Conservation (phyloP, 768 basidiomycete genomes). For the Russula brevipes region DNA sequence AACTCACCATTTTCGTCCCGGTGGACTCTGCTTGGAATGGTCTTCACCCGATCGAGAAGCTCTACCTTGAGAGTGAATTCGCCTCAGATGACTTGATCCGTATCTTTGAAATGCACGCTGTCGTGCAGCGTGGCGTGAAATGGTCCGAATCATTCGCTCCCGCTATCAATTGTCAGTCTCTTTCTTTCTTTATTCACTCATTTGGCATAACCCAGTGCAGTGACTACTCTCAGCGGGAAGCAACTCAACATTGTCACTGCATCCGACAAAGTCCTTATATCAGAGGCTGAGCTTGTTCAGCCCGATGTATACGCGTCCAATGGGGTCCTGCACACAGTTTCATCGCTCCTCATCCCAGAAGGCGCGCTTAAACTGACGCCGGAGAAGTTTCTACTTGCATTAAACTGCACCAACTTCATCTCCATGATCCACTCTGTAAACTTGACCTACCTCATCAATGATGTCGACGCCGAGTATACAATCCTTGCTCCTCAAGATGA, state of each 20-base stretch:
- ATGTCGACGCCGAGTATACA: constrained; percentile 65
- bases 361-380: constrained; percentile 77
- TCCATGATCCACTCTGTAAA: constrained; percentile 80
- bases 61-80: constrained; percentile 86
- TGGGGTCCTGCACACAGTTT: constrained; percentile 89
- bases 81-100: constrained; percentile 72
- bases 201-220: constrained; percentile 37
- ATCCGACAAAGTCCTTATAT: constrained; percentile 50
- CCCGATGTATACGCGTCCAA: constrained; percentile 91
- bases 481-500: constrained; percentile 92
- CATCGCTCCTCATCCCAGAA: constrained; percentile 72
- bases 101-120: constrained; percentile 76
- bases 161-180: constrained; percentile 48
- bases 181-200: neutral
- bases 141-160: constrained; percentile 62
- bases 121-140: constrained; percentile 50
- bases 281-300: constrained; percentile 56
- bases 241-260: constrained; percentile 56
- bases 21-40: constrained; percentile 77
- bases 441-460: constrained; percentile 64
- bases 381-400: constrained; percentile 89
- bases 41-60: constrained; percentile 69
- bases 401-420: constrained; percentile 90
- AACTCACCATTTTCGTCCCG: constrained; percentile 87
- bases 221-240: constrained; percentile 65